Evolutionary conservation across 306 rosid species (phyloP).

Genomic region (Vachellia pachyceras): DNA sequence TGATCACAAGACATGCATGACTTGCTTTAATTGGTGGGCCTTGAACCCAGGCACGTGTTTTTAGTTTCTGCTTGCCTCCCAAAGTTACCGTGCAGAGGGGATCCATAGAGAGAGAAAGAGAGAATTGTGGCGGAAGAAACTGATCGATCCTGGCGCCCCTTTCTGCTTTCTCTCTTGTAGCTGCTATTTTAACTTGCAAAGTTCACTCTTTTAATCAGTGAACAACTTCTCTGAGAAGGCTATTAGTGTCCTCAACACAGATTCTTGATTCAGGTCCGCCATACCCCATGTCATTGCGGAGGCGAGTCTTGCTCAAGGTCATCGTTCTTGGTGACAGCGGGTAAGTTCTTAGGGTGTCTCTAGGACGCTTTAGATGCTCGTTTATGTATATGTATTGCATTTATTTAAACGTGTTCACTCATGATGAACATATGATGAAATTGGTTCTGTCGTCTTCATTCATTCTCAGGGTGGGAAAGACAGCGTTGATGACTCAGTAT

Average conservation of each 20-base stretch:
- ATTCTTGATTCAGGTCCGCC: slow-evolving; percentile 23
- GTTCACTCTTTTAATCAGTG: no score
- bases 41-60: no score
- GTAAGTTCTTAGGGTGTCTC: slow-evolving; percentile 52
- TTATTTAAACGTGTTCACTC: neutral
- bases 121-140: no score
- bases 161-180: no score
- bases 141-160: no score
- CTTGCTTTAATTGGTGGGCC: no score
- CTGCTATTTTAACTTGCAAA: no score
- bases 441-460: neutral
- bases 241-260: neutral
- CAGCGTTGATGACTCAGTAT: slow-evolving; percentile 98
- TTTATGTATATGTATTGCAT: neutral
- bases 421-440: neutral
- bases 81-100: no score
- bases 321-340: slow-evolving; percentile 98
- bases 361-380: slow-evolving; percentile 1
- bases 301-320: slow-evolving; percentile 97
- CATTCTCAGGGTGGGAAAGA: slow-evolving; percentile 88
- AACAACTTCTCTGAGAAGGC: neutral
- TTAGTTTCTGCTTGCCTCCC: no score
- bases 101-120: no score
- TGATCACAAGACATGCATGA: no score
- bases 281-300: slow-evolving; percentile 79